Base-by-base conservation (phyloP, 768 basidiomycete species). In the Hydnum rufescens region DNA sequence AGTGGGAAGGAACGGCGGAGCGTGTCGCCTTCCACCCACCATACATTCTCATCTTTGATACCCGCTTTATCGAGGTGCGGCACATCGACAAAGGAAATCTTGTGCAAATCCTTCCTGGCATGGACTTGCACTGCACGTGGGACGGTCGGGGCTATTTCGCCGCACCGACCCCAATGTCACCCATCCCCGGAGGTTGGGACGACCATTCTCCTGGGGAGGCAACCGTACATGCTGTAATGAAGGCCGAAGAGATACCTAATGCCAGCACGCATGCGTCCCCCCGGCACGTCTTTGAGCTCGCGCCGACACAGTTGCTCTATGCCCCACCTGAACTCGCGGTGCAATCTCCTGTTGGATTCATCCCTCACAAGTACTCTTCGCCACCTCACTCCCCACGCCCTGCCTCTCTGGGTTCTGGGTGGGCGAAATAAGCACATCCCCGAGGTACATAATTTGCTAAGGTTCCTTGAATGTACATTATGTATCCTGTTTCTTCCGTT, bases 1-100 rank as follows among this genome's bases (percentile, higher is more conserved):
- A 97, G 64, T 97, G 89, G 88, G 92, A 97, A 64, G 87, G 89
- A 18, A 81, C 76, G 0, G 87, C 86, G 0, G 86, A 90, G 57
- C 78, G 78, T 30, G 86, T 86, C 23, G 87, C 88, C 1, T 79
- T 86, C 67, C 89, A 92, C 62, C 75, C 80, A 43, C 90, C 89
- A 1, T 89, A 89, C 60, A 70, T 96, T 46, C 71, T 92, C 42
- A 74, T 90, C 46, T 87, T 93, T 62, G 87, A 92, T 62, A 72
- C 77, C 5, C 80, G 83, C 2, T 92, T 95, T 67, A 83, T 95
- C 58, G 89, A 95, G 65, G 74, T 95, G 36, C 77, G 89, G 23
- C 81, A 89, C 63, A 74, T 87, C 57, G 75, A 79, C 57, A 83
- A 78, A 0, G 84, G 86, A 3, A 74, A 81, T 0, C 74, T 88